Percentiles rank a stretch among this genome's conserved stretches.
These are phyloP conservation scores for Nemania sp. DNA, from an alignment of 2,329 filamentous ascomycete species.

Conservation along the genomic window DNA sequence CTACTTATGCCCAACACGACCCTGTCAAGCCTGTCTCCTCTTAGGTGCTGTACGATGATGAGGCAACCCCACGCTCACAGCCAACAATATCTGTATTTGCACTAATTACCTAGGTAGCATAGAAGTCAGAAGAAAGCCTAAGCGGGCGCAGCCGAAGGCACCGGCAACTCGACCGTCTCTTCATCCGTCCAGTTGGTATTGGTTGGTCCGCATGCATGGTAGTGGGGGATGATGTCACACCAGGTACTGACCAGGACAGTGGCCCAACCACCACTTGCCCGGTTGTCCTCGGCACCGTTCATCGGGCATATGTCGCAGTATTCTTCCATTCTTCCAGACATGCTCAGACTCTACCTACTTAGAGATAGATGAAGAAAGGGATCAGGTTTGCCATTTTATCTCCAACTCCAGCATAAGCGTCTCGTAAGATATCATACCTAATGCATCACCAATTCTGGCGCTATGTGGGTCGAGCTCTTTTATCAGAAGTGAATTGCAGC, in stretches of 20 bases:
- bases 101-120: background rate
- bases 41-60: constrained; percentile 22
- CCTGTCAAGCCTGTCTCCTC: background rate
- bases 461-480: too few relatives aligned
- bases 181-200: constrained; percentile 13
- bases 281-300: constrained; percentile 5
- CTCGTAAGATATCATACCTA: too few relatives aligned
- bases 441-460: too few relatives aligned
- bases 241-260: background rate
- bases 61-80: constrained; percentile 20
- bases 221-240: constrained; percentile 33
- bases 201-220: constrained; percentile 11
- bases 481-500: too few relatives aligned
- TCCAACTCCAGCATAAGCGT: too few relatives aligned
- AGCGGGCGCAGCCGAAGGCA: background rate
- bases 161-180: background rate
- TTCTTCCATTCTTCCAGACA: too few relatives aligned
- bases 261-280: background rate
- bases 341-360: too few relatives aligned
- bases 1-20: constrained; percentile 24
- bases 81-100: constrained; percentile 16
- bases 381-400: too few relatives aligned
- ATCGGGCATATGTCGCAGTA: too few relatives aligned
- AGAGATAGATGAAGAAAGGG: too few relatives aligned
- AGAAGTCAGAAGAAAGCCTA: background rate